Evolutionary conservation across 371 early-diverging fungal species (phyloP), one percentile per base, ranked within the genome.

Genomic region (Zopfochytrium polystomum): DNA sequence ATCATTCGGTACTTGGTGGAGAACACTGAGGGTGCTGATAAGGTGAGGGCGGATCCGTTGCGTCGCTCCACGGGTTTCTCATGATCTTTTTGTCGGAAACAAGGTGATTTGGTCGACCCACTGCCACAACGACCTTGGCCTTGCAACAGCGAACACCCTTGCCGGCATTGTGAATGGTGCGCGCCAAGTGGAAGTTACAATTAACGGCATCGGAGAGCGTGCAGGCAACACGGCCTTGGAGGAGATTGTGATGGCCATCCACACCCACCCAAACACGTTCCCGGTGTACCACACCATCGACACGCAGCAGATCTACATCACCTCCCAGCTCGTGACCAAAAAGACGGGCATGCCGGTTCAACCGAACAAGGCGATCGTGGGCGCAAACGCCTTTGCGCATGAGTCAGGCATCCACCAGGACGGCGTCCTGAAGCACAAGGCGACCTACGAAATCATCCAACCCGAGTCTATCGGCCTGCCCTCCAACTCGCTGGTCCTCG

Each of bases 351-450:
- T 95, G 93, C 71, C 82, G 27, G 87, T 96, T 34, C 96, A 96
- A 71, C 84, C 93, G 30, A 95, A 96, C 85, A 96, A 96, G 79
- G 95, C 96, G 30, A 95, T 96, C 68, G 96, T 96, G 6, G 96
- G 96, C n/a, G n/a, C n/a, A n/a, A n/a, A n/a, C n/a, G n/a, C n/a
- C n/a, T n/a, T n/a, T n/a, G n/a, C n/a, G n/a, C n/a, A n/a, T n/a
- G n/a, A n/a, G n/a, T n/a, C n/a, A n/a, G n/a, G n/a, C n/a, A n/a
- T n/a, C n/a, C n/a, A n/a, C n/a, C n/a, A n/a, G n/a, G n/a, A n/a
- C n/a, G n/a, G n/a, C n/a, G n/a, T n/a, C n/a, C n/a, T n/a, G 62
- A 96, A 96, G 80, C 85, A 94, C 80, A 85, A 89, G 66, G 81
- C 79, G 45, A 96, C 96, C 0, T 96, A 96, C 67, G 96, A 96